Percentiles rank a stretch among this genome's conserved stretches.
phyloP scores from a whole-genome alignment of 257 asterid species.

The Solanum neorickii region DNA sequence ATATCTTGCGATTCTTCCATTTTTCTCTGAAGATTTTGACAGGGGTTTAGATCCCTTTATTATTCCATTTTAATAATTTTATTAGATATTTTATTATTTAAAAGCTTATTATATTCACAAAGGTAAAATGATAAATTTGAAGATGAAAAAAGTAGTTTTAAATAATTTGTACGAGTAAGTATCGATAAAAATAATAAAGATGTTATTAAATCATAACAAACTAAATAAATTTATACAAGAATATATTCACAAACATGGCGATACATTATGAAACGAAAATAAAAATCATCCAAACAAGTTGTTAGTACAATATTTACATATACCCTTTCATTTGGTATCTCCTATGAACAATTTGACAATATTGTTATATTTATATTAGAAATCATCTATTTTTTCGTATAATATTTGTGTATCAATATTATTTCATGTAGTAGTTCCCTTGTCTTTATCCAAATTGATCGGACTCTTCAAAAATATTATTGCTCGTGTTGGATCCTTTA shows the following conservation, averaged over 20 bases:
- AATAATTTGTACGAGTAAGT: neutral
- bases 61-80: neutral
- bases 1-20: constrained; percentile 54
- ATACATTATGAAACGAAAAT: neutral
- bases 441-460: neutral
- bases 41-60: neutral
- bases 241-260: neutral
- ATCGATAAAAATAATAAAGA: neutral
- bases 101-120: neutral
- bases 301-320: neutral
- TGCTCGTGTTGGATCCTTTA: neutral
- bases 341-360: neutral
- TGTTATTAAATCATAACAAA: neutral
- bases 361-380: neutral
- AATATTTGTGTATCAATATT: neutral
- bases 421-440: neutral
- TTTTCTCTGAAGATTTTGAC: neutral
- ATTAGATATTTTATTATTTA: neutral
- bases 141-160: neutral
- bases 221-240: neutral
- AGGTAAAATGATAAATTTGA: neutral
- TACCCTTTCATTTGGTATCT: neutral
- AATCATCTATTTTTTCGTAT: neutral
- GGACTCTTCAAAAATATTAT: too few species aligned
- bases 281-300: neutral